Evolutionary conservation across 441 rosid genomes (phyloP).

Genomic region (Populus hybrid): DNA sequence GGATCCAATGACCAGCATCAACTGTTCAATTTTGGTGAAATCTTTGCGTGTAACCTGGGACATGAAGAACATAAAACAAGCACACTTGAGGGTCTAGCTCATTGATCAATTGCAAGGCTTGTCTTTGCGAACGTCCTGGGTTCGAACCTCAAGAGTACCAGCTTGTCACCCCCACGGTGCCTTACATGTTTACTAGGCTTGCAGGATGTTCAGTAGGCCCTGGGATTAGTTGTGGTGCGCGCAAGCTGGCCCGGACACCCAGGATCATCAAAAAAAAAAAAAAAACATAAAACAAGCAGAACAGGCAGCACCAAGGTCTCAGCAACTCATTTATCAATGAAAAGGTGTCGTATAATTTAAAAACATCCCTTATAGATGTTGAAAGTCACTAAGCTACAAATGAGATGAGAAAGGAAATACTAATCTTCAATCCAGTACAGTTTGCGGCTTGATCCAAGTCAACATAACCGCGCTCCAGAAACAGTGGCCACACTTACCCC

Average conservation of each 20-base stretch:
- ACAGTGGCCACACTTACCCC: not conserved
- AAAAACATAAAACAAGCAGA: not conserved
- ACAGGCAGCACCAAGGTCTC: not conserved
- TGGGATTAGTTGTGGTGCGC: too few relatives aligned
- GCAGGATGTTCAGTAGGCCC: too few relatives aligned
- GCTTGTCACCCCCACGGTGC: too few relatives aligned
- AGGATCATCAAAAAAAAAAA: too few relatives aligned
- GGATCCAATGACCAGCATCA: not conserved
- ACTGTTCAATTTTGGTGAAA: not conserved
- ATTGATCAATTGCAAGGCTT: too few relatives aligned
- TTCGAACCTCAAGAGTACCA: too few relatives aligned
- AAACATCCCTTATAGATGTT: not conserved
- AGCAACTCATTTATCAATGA: not conserved
- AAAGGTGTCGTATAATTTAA: not conserved
- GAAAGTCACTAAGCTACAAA: not conserved
- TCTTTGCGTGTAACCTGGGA: not conserved
- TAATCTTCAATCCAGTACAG: conserved; percentile 4
- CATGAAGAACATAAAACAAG: not conserved
- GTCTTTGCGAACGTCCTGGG: too few relatives aligned
- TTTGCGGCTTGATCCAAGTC: not conserved
- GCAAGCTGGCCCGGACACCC: too few relatives aligned
- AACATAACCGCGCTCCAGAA: not conserved
- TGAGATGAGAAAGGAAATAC: not conserved
- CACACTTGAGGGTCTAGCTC: too few relatives aligned
- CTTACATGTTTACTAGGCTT: too few relatives aligned